A percentile compares a stretch with the other conserved stretches of the same genome.
Conservation (phyloP, 441 rosid species). For the Erysimum pusillum region DNA sequence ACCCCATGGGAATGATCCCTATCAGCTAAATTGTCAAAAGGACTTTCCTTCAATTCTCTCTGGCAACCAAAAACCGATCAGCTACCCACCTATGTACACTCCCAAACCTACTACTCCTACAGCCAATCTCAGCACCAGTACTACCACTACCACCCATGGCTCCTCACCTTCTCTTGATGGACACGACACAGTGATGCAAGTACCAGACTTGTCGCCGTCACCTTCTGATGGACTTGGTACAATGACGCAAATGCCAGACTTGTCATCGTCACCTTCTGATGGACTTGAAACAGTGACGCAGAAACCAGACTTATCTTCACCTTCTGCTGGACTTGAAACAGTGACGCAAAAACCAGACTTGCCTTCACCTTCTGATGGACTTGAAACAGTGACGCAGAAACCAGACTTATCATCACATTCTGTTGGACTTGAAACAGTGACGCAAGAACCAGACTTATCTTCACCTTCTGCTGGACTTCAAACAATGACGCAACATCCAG, state of each 20-base stretch:
- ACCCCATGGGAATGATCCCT: constrained; percentile 15
- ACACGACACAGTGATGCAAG: constrained; percentile 1
- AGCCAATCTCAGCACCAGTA: constrained; percentile 25
- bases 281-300: neutral
- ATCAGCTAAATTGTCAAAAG: neutral
- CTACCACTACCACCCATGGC: neutral
- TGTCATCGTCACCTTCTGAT: constrained; percentile 8
- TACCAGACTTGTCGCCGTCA: neutral
- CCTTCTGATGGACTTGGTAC: neutral
- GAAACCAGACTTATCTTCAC: neutral
- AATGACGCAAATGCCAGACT: neutral
- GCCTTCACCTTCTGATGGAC: neutral
- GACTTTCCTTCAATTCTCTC: constrained; percentile 10
- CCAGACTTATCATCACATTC: constrained; percentile 4
- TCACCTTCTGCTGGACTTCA: neutral
- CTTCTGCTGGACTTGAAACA: constrained; percentile 10
- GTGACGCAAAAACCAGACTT: neutral
- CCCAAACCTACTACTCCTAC: constrained; percentile 15
- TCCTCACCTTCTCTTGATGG: constrained; percentile 27
- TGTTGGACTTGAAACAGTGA: constrained; percentile 7
- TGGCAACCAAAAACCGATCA: constrained; percentile 23
- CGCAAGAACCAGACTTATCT: neutral
- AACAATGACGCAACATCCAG: neutral
- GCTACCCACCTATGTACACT: constrained; percentile 24
- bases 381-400: neutral